phyloP scores from a whole-genome alignment of 495 filamentous ascomycete genomes.

The Viridothelium virens region DNA sequence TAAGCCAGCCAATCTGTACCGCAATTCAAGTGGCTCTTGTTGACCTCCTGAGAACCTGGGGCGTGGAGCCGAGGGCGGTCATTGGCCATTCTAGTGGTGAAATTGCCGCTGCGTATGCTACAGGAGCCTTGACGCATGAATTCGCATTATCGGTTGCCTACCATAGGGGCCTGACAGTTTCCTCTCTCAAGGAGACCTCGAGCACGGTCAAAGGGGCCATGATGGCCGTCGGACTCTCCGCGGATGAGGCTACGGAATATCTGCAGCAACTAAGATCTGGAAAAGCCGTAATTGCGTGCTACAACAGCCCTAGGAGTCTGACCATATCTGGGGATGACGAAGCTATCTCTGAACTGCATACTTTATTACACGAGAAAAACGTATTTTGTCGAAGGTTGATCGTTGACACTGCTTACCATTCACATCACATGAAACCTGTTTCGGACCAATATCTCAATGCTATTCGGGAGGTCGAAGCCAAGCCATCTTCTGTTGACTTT shows the following conservation, averaged over 20 bases:
- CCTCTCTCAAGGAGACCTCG: neutral
- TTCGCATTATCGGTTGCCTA: slow-evolving; percentile 41
- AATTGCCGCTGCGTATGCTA: slow-evolving; percentile 55
- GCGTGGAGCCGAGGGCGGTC: slow-evolving; percentile 35
- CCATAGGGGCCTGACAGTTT: slow-evolving; percentile 29
- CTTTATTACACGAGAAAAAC: neutral
- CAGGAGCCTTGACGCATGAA: slow-evolving; percentile 39
- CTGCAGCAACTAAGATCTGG: neutral
- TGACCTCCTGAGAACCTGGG: slow-evolving; percentile 26
- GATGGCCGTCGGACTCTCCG: slow-evolving; percentile 24
- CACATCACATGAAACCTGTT: slow-evolving; percentile 48
- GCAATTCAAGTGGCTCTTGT: slow-evolving; percentile 24
- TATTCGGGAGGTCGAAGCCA: neutral
- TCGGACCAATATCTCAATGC: slow-evolving; percentile 7
- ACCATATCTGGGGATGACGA: slow-evolving; percentile 31
- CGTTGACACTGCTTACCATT: slow-evolving; percentile 39
- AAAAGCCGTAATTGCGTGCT: slow-evolving; percentile 24
- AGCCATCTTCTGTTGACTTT: neutral
- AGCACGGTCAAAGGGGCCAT: slow-evolving; percentile 16
- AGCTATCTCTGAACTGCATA: slow-evolving; percentile 13
- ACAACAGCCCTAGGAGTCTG: slow-evolving; percentile 32
- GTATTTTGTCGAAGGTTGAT: slow-evolving; percentile 5
- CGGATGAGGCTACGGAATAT: neutral
- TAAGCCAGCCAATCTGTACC: slow-evolving; percentile 26
- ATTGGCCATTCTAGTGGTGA: slow-evolving; percentile 57